phyloP scores from a whole-genome alignment of 2,329 filamentous ascomycete genomes.

The Neonectria neomacrospora region DNA sequence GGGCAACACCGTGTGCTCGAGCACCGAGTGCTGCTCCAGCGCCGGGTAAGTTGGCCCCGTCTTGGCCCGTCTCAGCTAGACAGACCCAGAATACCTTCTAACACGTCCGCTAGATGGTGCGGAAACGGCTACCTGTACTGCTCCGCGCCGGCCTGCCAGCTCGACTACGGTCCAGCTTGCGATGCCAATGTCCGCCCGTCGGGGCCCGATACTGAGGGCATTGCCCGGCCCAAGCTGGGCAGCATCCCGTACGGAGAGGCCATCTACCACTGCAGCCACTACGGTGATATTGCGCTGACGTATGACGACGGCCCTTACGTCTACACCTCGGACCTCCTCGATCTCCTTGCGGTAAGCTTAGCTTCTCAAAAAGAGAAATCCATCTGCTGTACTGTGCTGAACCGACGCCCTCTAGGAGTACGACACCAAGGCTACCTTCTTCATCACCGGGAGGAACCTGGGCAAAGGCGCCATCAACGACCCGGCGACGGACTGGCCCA shows the following conservation, averaged over 20 bases:
- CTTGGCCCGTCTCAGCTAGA: background rate
- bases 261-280: conserved; percentile 54
- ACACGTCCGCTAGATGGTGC: conserved; percentile 58
- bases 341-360: conserved; percentile 46
- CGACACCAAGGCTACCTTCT: conserved; percentile 53
- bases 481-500: conserved; percentile 48
- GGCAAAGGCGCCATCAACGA: conserved; percentile 58
- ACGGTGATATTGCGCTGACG: conserved; percentile 55
- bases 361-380: background rate
- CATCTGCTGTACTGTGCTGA: background rate
- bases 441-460: conserved; percentile 50
- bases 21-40: conserved; percentile 55
- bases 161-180: conserved; percentile 69
- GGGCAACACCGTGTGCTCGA: conserved; percentile 46
- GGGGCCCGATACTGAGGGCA: conserved; percentile 64
- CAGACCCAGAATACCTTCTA: background rate
- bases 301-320: conserved; percentile 59
- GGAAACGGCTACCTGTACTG: conserved; percentile 67
- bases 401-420: conserved; percentile 42
- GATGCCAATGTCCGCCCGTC: conserved; percentile 65
- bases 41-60: conserved; percentile 51
- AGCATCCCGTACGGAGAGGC: conserved; percentile 65
- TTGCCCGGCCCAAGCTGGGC: conserved; percentile 65
- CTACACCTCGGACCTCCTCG: conserved; percentile 56
- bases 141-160: conserved; percentile 69